Evolutionary conservation across 257 asterid species (phyloP).

Genomic region (Thymus quinquecostatus): DNA sequence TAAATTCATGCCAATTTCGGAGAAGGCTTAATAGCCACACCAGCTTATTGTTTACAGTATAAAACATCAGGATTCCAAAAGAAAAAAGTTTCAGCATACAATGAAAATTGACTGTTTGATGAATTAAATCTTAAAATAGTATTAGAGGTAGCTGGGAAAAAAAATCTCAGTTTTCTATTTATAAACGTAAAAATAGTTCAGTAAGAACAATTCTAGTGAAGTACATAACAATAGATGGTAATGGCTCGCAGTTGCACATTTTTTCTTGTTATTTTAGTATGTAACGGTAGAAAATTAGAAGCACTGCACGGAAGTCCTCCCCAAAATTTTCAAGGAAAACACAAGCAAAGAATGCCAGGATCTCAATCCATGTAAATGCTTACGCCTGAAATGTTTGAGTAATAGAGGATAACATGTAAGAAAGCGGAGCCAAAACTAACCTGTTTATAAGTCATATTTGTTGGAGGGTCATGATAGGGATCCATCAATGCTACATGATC

Average conservation of each 20-base stretch:
- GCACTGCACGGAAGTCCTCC: not conserved
- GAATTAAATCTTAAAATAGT: not conserved
- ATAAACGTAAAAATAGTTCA: no score
- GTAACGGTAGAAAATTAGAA: not conserved
- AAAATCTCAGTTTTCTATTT: no score
- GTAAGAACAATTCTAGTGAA: no score
- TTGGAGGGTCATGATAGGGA: conserved; percentile 89
- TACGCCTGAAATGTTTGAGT: not conserved
- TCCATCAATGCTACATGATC: conserved; percentile 74
- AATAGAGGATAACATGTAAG: not conserved
- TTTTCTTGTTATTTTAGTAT: no score
- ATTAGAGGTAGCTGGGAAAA: no score
- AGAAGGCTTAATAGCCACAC: not conserved
- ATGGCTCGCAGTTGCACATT: no score
- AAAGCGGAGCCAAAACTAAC: conserved; percentile 35
- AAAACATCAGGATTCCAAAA: not conserved
- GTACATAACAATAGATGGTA: no score
- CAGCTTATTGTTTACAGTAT: not conserved
- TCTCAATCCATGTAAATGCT: conserved; percentile 4
- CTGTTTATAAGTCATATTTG: conserved; percentile 76
- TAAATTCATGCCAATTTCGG: not conserved
- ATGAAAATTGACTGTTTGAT: not conserved
- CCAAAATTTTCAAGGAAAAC: not conserved
- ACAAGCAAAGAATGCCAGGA: not conserved
- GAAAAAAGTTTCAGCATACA: not conserved